Percentiles rank a stretch among this genome's conserved stretches.
Evolutionary conservation across 345 rosid species (phyloP).

Genomic region (rapeseed (Brassica napus)): Da-Ae NC_063436.1:1184501-1185000

Average conservation of each 20-base stretch:
- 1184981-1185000: conserved; percentile 77
- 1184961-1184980: conserved; percentile 50
- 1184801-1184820: conserved; percentile 26
- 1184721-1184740: not conserved
- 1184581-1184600: conserved; percentile 34
- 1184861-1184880: conserved; percentile 27
- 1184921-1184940: not conserved
- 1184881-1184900: not conserved
- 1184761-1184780: conserved; percentile 31
- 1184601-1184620: conserved; percentile 41
- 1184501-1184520: not conserved
- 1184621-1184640: conserved; percentile 58
- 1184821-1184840: conserved; percentile 37
- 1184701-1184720: not conserved
- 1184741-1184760: conserved; percentile 10
- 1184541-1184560: not conserved
- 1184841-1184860: conserved; percentile 30
- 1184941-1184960: not conserved
- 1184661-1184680: conserved; percentile 50
- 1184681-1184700: not conserved
- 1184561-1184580: not conserved
- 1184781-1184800: conserved; percentile 36
- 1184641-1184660: conserved; percentile 51
- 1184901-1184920: not conserved
- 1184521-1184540: not conserved